phyloP scores from a whole-genome alignment of 306 rosid genomes.

The Cicer chorassanicum region DNA sequence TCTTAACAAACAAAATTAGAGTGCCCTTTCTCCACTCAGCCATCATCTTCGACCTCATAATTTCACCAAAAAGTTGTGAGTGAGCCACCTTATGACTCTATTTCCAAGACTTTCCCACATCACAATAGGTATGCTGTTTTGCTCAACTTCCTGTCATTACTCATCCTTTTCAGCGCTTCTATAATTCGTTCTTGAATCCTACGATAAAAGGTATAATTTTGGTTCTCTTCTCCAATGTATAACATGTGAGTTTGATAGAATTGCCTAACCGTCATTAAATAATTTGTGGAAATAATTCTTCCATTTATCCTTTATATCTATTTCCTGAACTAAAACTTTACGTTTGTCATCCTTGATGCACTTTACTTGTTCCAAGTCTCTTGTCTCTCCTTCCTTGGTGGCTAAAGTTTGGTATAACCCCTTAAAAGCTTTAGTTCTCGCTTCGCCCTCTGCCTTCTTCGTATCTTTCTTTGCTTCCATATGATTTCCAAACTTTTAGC shows the following conservation, averaged over 20 bases:
- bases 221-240: no score
- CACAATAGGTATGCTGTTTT: background rate
- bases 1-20: no score
- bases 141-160: background rate
- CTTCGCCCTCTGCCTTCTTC: background rate
- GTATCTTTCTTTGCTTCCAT: background rate
- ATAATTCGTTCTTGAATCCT: no score
- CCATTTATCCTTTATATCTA: background rate
- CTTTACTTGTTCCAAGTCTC: background rate
- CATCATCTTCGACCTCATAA: background rate
- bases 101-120: background rate
- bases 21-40: background rate
- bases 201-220: no score
- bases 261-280: background rate
- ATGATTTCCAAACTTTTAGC: no score
- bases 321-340: background rate
- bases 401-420: background rate
- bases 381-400: background rate
- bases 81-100: background rate
- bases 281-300: background rate
- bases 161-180: background rate
- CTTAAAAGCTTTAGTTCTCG: background rate
- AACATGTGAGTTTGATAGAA: background rate
- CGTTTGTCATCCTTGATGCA: background rate
- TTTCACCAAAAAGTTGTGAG: no score